Evolutionary conservation across 1,284 basidiomycete species (phyloP), one percentile per base, ranked within the genome.

Genomic region (Athelia sp.): DNA sequence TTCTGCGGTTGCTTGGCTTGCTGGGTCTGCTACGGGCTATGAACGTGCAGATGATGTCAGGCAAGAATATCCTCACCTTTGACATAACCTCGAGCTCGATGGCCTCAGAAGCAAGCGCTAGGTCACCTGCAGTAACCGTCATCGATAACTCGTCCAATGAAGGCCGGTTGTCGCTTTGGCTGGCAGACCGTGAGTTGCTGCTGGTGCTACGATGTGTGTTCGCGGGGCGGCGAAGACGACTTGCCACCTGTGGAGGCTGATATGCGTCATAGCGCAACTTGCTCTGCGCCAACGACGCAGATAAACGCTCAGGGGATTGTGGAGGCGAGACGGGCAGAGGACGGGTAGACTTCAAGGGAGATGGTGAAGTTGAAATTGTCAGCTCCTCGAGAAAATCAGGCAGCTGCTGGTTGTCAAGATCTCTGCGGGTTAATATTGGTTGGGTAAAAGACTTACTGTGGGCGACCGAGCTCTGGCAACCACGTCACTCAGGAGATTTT

Each of bases 251-350:
- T 10, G 87, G 85, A 1, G 78, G 59, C 32, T 81, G 85, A 60
- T 90, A 90, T 19, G 87, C 82, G 11, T 75, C 70, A 58, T 90
- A 90, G 56, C 84, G 77, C 44, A 90, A 66, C 58, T 79, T 80
- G 55, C 67, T 72, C 4, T 66, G 54, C 10, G 69, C 59, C 18
- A 65, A 56, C 2, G 58, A 62, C 29, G 61, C 52, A 42, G 71
- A 66, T 19, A 64, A 61, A 13, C 61, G 58, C 36, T 67, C 65
- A 6, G 67, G 62, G 14, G 67, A 62, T 43, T 56, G 55, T 13
- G 43, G 58, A 36, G 51, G 63, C 47, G 54, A 61, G 32, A 52
- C 54, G 47, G 23, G 60, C 35, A 45, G 54, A 47, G 22, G 60
- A 34, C 45, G 54, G 48, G 48, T 50, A 24, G 53, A 50, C 17